Conservation (phyloP, 176 grass and related monocot species). For the Elymus sibiricus region DNA sequence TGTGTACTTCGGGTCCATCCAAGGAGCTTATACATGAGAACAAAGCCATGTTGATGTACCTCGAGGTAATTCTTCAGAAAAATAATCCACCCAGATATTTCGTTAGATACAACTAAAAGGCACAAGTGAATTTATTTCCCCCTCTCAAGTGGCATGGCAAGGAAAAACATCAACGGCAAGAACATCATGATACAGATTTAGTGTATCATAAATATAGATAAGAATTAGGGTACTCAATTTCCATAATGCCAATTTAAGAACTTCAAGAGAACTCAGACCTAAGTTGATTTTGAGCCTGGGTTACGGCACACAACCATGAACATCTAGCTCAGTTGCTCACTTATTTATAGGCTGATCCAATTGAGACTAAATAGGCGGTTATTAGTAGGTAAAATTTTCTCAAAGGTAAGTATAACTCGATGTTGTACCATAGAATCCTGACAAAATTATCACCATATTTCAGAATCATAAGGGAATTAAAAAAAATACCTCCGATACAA, state of each 20-base stretch:
- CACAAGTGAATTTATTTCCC: slow-evolving; percentile 52
- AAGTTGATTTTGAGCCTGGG: slow-evolving; percentile 68
- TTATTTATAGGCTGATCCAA: slow-evolving; percentile 47
- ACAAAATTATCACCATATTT: too few relatives aligned
- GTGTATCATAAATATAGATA: not conserved
- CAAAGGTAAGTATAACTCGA: slow-evolving; percentile 25
- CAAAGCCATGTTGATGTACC: slow-evolving; percentile 49
- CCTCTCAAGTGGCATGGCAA: slow-evolving; percentile 91
- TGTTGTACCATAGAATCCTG: too few relatives aligned
- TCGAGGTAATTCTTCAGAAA: slow-evolving; percentile 73
- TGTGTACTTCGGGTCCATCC: too few relatives aligned
- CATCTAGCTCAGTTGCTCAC: too few relatives aligned
- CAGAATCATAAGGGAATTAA: too few relatives aligned
- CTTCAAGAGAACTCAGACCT: slow-evolving; percentile 38
- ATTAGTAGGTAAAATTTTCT: slow-evolving; percentile 57
- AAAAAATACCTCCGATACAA: too few relatives aligned
- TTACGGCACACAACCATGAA: too few relatives aligned
- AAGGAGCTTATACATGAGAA: too few relatives aligned
- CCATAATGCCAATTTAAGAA: slow-evolving; percentile 13
- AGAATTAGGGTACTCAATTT: slow-evolving; percentile 1
- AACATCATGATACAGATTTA: slow-evolving; percentile 16
- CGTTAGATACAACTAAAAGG: slow-evolving; percentile 68
- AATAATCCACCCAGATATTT: slow-evolving; percentile 65
- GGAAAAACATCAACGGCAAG: slow-evolving; percentile 59
- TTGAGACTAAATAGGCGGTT: slow-evolving; percentile 48